phyloP scores from a whole-genome alignment of 2,329 filamentous ascomycete genomes.

The Metarhizium humberi region DNA sequence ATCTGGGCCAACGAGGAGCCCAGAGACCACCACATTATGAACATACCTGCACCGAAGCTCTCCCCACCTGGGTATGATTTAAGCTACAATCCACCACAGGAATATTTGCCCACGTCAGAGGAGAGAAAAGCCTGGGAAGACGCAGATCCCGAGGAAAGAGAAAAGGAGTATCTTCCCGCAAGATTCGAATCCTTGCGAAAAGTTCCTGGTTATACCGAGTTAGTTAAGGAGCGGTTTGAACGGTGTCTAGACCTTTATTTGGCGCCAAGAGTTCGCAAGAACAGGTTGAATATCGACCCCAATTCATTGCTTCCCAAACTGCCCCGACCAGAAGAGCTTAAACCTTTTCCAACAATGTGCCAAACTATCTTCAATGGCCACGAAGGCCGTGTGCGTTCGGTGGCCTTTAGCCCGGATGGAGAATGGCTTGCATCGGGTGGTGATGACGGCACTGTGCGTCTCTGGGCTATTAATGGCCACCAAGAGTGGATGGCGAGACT shows the following conservation, averaged over 20 bases:
- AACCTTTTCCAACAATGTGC: slow-evolving; percentile 87
- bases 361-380: slow-evolving; percentile 84
- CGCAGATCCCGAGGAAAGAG: slow-evolving; percentile 79
- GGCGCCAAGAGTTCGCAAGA: slow-evolving; percentile 83
- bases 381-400: slow-evolving; percentile 74
- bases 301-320: slow-evolving; percentile 87
- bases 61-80: slow-evolving; percentile 90
- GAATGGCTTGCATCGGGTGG: slow-evolving; percentile 84
- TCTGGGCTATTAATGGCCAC: slow-evolving; percentile 87
- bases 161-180: slow-evolving; percentile 78
- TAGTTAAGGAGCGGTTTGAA: slow-evolving; percentile 95
- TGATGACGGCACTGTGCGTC: slow-evolving; percentile 82
- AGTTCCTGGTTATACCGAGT: slow-evolving; percentile 81
- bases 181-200: slow-evolving; percentile 78
- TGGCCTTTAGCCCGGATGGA: slow-evolving; percentile 78
- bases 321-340: slow-evolving; percentile 84
- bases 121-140: slow-evolving; percentile 82
- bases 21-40: slow-evolving; percentile 79
- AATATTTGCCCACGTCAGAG: slow-evolving; percentile 81
- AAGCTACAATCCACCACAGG: slow-evolving; percentile 90
- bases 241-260: slow-evolving; percentile 92
- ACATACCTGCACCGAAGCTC: slow-evolving; percentile 87
- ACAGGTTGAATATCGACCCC: slow-evolving; percentile 93
- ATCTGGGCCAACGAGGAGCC: slow-evolving; percentile 91
- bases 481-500: slow-evolving; percentile 80